Conservation (phyloP, 129 eudicot genomes). For the Deinandra increscens region DNA sequence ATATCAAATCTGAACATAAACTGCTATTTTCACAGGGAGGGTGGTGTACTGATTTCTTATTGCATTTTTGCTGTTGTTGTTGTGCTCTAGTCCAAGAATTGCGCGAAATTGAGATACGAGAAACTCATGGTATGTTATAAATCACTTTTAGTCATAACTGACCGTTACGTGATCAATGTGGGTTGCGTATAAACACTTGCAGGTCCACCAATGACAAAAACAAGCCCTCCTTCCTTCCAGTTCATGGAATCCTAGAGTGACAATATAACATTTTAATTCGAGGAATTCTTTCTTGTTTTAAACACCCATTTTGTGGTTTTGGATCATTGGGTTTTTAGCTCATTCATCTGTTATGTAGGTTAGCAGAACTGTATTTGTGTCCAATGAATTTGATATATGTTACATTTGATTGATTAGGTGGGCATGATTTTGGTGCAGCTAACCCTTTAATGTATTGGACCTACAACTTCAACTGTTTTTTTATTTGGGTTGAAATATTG, state of each 20-base stretch:
- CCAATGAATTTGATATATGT: not conserved
- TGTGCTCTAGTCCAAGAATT: conserved; percentile 89
- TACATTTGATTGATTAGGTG: not conserved
- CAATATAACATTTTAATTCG: not conserved
- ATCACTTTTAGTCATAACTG: not conserved
- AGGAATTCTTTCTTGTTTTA: not conserved
- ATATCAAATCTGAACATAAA: not conserved
- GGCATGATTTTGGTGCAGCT: too few relatives aligned
- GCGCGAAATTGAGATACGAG: conserved; percentile 66
- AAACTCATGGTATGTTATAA: conserved; percentile 41
- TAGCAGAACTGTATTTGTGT: not conserved
- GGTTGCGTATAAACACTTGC: conserved; percentile 29
- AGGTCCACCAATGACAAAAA: conserved; percentile 56
- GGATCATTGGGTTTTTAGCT: not conserved
- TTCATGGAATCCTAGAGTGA: conserved; percentile 47
- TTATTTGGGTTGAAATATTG: too few relatives aligned
- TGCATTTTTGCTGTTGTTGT: conserved; percentile 74
- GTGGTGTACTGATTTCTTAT: conserved; percentile 50
- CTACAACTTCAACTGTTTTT: too few relatives aligned
- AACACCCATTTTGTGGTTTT: not conserved
- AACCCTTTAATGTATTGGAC: too few relatives aligned
- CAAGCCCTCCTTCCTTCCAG: conserved; percentile 65
- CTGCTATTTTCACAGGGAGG: conserved; percentile 52
- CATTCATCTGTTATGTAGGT: not conserved
- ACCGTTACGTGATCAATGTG: conserved; percentile 7